Conservation (phyloP, 495 filamentous ascomycete species). For the Barbatosphaeria neglecta region DNA sequence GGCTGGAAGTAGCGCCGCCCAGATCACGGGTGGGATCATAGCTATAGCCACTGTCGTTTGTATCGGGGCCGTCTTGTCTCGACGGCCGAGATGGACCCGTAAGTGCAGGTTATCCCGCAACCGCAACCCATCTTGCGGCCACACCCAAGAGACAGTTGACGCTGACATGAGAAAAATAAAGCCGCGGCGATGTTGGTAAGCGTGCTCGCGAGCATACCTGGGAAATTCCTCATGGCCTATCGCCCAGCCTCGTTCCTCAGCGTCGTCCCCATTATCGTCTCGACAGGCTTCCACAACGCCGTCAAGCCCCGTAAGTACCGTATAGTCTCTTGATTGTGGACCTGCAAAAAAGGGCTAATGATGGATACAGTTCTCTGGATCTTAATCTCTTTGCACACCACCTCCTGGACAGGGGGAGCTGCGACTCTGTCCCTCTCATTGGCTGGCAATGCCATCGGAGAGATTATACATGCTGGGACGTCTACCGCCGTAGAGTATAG, state of each 20-base stretch:
- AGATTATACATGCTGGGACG: neutral
- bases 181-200: neutral
- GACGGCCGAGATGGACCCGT: neutral
- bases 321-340: no score
- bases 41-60: neutral
- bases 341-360: neutral
- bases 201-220: neutral
- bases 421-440: neutral
- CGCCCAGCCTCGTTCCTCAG: no score
- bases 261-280: neutral
- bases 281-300: neutral
- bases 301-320: neutral
- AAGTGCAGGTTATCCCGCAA: neutral
- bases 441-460: neutral
- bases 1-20: neutral
- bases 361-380: neutral
- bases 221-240: no score
- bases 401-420: neutral
- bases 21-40: neutral
- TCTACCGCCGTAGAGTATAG: neutral
- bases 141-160: neutral
- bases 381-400: neutral
- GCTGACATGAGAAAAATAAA: neutral
- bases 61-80: neutral
- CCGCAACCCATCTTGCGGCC: neutral